A percentile compares a stretch with the other conserved stretches of the same genome.
Conservation (phyloP, 352 stramenopile species). For the Phytophthora sp. region DNA sequence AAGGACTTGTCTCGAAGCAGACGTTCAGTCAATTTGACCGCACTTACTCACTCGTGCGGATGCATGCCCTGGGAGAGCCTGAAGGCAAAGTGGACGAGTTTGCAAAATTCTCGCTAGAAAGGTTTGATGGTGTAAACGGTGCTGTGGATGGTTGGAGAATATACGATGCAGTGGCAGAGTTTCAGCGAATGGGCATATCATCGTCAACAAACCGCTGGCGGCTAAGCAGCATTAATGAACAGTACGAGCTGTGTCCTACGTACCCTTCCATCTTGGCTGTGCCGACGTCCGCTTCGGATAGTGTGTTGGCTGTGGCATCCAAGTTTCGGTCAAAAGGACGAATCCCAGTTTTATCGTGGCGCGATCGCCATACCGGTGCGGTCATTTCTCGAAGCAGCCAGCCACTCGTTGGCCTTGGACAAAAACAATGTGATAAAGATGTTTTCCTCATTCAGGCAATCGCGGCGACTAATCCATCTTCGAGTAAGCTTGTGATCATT, state of each 20-base stretch:
- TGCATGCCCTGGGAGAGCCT: slow-evolving; percentile 67
- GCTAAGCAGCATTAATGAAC: slow-evolving; percentile 67
- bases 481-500: slow-evolving; percentile 88
- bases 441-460: slow-evolving; percentile 86
- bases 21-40: slow-evolving; percentile 82
- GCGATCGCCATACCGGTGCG: slow-evolving; percentile 68
- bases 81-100: slow-evolving; percentile 60
- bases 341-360: slow-evolving; percentile 86
- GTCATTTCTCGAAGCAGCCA: slow-evolving; percentile 87
- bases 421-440: slow-evolving; percentile 87
- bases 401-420: slow-evolving; percentile 79
- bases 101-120: slow-evolving; percentile 65
- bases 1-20: slow-evolving; percentile 75
- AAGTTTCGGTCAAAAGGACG: slow-evolving; percentile 87
- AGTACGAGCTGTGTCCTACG: slow-evolving; percentile 76
- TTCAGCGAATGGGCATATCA: slow-evolving; percentile 67
- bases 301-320: slow-evolving; percentile 64
- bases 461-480: slow-evolving; percentile 75
- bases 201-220: slow-evolving; percentile 65
- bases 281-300: slow-evolving; percentile 65
- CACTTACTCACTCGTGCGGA: slow-evolving; percentile 61
- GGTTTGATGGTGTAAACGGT: slow-evolving; percentile 45
- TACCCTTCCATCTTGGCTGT: slow-evolving; percentile 84
- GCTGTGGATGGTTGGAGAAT: slow-evolving; percentile 65
- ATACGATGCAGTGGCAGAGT: slow-evolving; percentile 76